Evolutionary conservation across 1,284 basidiomycete genomes (phyloP), one percentile per base, ranked within the genome.

Genomic region (Heterobasidion parviporum): DNA sequence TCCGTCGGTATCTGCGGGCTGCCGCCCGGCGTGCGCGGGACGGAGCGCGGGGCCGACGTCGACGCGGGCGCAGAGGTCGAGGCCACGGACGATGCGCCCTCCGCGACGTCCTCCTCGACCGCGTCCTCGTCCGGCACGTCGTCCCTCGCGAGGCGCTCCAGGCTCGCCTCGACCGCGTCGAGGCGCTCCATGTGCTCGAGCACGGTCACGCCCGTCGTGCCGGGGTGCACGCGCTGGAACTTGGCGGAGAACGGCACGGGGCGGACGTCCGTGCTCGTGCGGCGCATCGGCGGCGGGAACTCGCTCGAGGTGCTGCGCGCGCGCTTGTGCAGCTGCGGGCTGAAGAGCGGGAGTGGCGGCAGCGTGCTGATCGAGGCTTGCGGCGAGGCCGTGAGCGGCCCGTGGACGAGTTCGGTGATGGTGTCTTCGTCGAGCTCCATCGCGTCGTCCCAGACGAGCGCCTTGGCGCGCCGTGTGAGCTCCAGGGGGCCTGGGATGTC

Each of bases 361-460:
- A 87, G 76, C 55, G 80, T 83, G 58, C 68, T 80, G 58, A 83
- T 77, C 14, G 86, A 88, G 20, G 78, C 56, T 14, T 62, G 62
- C 0, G 63, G 62, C 8, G 68, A 64, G 41, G 55, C 50, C 72
- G 68, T 43, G 67, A 64, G n/a, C 72, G 74, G 55, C 63, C 70
- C 54, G 61, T 65, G 9, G 67, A 62, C 14, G 68, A 60, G 45
- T 76, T 75, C 46, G 68, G 65, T 71, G 43, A 74, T 63, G 18
- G 72, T 68, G 57, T 87, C 85, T 61, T 87, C 85, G 36, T 79
- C 70, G n/a, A 91, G 70, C 67, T 90, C 87, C n/a, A 87, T 70
- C 61, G 89, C 86, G 58, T 94, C 92, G 62, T 91, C 87, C 86
- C 87, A 90, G 12, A 94, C 87, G 32, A 90, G 76, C 10, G 85